phyloP scores from a whole-genome alignment of 805 yeast genomes.

The Saturnispora zaruensis region DNA sequence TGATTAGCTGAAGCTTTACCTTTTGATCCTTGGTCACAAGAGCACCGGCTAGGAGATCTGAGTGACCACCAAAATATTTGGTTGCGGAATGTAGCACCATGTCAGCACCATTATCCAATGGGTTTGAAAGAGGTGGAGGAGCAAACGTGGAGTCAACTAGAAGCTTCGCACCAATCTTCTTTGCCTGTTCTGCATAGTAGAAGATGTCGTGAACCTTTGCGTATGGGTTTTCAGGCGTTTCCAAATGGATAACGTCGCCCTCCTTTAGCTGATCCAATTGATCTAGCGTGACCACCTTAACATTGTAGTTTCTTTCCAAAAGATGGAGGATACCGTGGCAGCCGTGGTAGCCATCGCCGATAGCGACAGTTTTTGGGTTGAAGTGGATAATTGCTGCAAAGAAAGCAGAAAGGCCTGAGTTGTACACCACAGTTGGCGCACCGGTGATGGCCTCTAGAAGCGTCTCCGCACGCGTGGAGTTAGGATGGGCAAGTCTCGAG shows the following conservation, averaged over 20 bases:
- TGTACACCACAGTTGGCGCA: slow-evolving; percentile 60
- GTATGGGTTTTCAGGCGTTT: slow-evolving; percentile 83
- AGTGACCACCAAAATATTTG: slow-evolving; percentile 93
- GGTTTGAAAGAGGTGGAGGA: slow-evolving; percentile 81
- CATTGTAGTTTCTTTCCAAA: slow-evolving; percentile 50
- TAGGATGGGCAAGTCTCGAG: slow-evolving; percentile 72
- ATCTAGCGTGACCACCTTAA: slow-evolving; percentile 42
- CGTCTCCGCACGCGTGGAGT: slow-evolving; percentile 56
- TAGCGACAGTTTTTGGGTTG: slow-evolving; percentile 63
- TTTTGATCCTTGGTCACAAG: slow-evolving; percentile 52
- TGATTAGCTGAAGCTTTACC: slow-evolving; percentile 37
- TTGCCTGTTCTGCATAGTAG: slow-evolving; percentile 62
- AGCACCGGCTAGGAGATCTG: slow-evolving; percentile 80
- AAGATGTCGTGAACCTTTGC: slow-evolving; percentile 59
- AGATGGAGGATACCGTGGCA: slow-evolving; percentile 62
- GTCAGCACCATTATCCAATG: slow-evolving; percentile 79
- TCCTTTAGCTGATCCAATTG: slow-evolving; percentile 39
- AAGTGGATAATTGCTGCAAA: slow-evolving; percentile 60
- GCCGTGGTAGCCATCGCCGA: slow-evolving; percentile 83
- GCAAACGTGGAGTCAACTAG: slow-evolving; percentile 86
- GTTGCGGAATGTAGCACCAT: slow-evolving; percentile 90
- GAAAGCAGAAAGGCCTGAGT: slow-evolving; percentile 77
- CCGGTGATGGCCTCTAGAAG: slow-evolving; percentile 51
- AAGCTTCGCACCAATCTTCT: slow-evolving; percentile 63
- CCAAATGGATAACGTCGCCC: slow-evolving; percentile 77